These are phyloP conservation scores for Carex myosuroides DNA, from an alignment of 176 grass and related monocot species.

Conservation along the genomic window DNA sequence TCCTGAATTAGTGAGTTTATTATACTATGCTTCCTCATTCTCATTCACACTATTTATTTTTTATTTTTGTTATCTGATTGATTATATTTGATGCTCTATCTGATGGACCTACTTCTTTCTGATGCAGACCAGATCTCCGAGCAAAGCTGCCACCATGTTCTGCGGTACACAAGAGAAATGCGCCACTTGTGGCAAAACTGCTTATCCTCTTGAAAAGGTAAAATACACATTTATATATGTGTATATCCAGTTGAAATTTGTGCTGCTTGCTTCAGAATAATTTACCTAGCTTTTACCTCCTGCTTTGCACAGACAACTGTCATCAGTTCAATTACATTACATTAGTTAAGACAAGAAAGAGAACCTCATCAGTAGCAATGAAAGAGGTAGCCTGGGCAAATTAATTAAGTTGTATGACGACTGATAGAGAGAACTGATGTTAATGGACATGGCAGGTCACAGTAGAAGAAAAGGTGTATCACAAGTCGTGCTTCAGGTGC, in stretches of 20 bases:
- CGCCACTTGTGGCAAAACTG: slow-evolving; percentile 87
- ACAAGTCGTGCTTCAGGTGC: slow-evolving; percentile 97
- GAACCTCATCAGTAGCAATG: background rate
- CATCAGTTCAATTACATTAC: background rate
- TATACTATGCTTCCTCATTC: too few relatives aligned
- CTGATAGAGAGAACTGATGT: background rate
- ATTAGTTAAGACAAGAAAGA: background rate
- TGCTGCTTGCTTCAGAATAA: too few relatives aligned
- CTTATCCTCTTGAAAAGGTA: slow-evolving; percentile 98
- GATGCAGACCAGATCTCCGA: slow-evolving; percentile 75
- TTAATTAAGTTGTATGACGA: background rate
- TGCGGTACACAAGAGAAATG: slow-evolving; percentile 98
- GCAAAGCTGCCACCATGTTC: slow-evolving; percentile 91
- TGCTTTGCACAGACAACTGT: background rate
- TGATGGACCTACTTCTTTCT: too few relatives aligned
- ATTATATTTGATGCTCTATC: too few relatives aligned
- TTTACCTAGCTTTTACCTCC: too few relatives aligned
- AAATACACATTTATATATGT: background rate
- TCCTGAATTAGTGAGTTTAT: slow-evolving; percentile 49
- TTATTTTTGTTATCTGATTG: too few relatives aligned
- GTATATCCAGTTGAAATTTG: too few relatives aligned
- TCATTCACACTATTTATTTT: background rate
- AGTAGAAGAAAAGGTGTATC: slow-evolving; percentile 77
- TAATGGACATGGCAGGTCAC: slow-evolving; percentile 47
- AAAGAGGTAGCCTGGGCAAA: background rate